phyloP scores from a whole-genome alignment of 108 stramenopile genomes.

The Nitzschia palea region DNA sequence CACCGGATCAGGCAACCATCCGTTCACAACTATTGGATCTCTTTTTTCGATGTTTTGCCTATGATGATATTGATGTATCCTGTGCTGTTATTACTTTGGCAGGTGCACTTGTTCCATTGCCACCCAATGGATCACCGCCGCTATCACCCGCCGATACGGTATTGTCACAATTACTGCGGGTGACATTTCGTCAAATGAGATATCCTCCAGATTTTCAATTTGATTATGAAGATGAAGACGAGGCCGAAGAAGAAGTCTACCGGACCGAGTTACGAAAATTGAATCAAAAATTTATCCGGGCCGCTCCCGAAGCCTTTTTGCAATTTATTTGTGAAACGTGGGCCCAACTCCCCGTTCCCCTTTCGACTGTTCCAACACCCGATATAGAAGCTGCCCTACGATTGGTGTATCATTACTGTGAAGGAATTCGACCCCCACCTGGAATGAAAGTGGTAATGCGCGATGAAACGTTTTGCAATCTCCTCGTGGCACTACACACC shows the following conservation, averaged over 20 bases:
- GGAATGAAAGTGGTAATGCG: constrained; percentile 62
- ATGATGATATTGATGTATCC: constrained; percentile 83
- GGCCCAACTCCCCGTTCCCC: constrained; percentile 31
- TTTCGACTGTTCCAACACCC: constrained; percentile 40
- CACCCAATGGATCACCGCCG: neutral
- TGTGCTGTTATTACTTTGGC: constrained; percentile 63
- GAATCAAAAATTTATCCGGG: constrained; percentile 54
- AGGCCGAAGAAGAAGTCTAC: constrained; percentile 75
- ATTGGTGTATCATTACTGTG: constrained; percentile 71
- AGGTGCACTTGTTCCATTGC: constrained; percentile 13
- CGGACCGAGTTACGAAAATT: constrained; percentile 64
- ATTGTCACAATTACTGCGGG: constrained; percentile 40
- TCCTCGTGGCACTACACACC: constrained; percentile 53
- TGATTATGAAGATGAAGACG: constrained; percentile 72
- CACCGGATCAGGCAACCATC: constrained; percentile 6
- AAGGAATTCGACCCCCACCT: constrained; percentile 73
- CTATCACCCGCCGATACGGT: constrained; percentile 1
- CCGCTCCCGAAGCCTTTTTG: constrained; percentile 47
- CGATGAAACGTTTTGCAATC: constrained; percentile 55
- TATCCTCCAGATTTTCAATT: constrained; percentile 64
- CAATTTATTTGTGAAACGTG: constrained; percentile 48
- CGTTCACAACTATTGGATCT: constrained; percentile 41
- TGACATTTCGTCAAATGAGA: constrained; percentile 67
- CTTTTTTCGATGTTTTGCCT: constrained; percentile 66
- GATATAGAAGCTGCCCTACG: constrained; percentile 65